Evolutionary conservation across 164 flowering plant species (phyloP).

Genomic region (Tinospora cordifolia): DNA sequence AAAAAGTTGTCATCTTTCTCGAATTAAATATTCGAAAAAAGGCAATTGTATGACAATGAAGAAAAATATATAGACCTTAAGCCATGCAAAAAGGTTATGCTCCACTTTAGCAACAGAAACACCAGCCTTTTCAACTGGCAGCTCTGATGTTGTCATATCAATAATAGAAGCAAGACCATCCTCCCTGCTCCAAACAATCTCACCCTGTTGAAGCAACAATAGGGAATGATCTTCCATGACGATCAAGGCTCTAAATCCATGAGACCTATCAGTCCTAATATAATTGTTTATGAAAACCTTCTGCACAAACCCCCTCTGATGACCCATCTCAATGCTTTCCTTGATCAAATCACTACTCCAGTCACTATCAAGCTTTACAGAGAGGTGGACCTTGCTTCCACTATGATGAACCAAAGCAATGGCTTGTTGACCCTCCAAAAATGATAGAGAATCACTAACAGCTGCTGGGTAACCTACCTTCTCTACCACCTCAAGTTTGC

Average conservation of each 20-base stretch:
- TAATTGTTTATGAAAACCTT: slow-evolving; percentile 82
- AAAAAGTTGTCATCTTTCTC: not conserved
- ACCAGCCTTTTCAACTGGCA: slow-evolving; percentile 78
- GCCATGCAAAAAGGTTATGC: slow-evolving; percentile 87
- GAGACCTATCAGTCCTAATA: slow-evolving; percentile 70
- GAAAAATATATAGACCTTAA: slow-evolving; percentile 47
- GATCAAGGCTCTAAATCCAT: slow-evolving; percentile 90
- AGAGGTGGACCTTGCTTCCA: slow-evolving; percentile 44
- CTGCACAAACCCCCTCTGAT: slow-evolving; percentile 55
- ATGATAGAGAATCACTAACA: slow-evolving; percentile 61
- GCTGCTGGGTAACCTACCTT: slow-evolving; percentile 35
- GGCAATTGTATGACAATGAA: not conserved
- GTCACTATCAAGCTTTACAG: slow-evolving; percentile 57
- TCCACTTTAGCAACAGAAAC: slow-evolving; percentile 95
- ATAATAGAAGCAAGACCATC: slow-evolving; percentile 90
- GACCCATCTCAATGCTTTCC: slow-evolving; percentile 59
- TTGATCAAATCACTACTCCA: slow-evolving; percentile 42
- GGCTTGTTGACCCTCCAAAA: slow-evolving; percentile 62
- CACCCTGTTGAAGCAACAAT: slow-evolving; percentile 81
- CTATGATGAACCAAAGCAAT: slow-evolving; percentile 53
- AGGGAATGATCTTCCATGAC: slow-evolving; percentile 96
- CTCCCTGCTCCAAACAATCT: slow-evolving; percentile 90
- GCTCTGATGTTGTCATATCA: slow-evolving; percentile 78
- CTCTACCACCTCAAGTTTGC: slow-evolving; percentile 55
- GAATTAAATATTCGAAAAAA: not conserved